Evolutionary conservation across 176 grass and related monocot species (phyloP).

Genomic region (Coix lacrymajobi): DNA sequence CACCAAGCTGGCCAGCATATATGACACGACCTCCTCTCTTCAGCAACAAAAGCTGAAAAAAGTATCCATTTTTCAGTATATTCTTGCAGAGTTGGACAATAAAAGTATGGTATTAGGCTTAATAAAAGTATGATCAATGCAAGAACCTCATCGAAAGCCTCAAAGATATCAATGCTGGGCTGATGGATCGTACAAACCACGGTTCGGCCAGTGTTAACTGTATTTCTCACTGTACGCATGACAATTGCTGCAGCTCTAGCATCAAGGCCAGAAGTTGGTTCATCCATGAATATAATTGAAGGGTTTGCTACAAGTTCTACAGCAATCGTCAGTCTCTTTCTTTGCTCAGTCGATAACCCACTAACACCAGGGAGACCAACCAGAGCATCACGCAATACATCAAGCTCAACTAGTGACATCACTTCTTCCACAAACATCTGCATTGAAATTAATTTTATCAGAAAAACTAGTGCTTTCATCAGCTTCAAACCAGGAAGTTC

Average conservation of each 20-base stretch:
- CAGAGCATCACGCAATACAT: constrained; percentile 58
- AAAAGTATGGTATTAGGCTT: background rate
- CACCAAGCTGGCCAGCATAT: constrained; percentile 83
- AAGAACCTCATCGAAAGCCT: constrained; percentile 87
- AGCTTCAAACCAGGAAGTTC: background rate
- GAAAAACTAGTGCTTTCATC: background rate
- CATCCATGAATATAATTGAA: constrained; percentile 96
- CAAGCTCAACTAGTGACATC: constrained; percentile 86
- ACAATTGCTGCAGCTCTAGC: constrained; percentile 93
- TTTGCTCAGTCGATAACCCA: constrained; percentile 88
- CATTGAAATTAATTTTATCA: constrained; percentile 22
- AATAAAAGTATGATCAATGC: background rate
- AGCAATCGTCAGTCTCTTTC: constrained; percentile 83
- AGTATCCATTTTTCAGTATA: constrained; percentile 4
- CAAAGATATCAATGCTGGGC: constrained; percentile 95
- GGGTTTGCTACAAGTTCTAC: constrained; percentile 90
- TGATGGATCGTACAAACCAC: constrained; percentile 97
- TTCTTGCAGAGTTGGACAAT: background rate
- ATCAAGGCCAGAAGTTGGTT: constrained; percentile 95
- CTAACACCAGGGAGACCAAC: constrained; percentile 77
- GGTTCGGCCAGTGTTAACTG: constrained; percentile 86
- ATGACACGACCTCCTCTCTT: constrained; percentile 83
- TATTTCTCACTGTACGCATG: constrained; percentile 88
- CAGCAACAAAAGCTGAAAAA: constrained; percentile 73
- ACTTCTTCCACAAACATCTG: constrained; percentile 92